Evolutionary conservation across 371 early-diverging fungal species (phyloP).

Genomic region (Rhizopus stolonifer): DNA sequence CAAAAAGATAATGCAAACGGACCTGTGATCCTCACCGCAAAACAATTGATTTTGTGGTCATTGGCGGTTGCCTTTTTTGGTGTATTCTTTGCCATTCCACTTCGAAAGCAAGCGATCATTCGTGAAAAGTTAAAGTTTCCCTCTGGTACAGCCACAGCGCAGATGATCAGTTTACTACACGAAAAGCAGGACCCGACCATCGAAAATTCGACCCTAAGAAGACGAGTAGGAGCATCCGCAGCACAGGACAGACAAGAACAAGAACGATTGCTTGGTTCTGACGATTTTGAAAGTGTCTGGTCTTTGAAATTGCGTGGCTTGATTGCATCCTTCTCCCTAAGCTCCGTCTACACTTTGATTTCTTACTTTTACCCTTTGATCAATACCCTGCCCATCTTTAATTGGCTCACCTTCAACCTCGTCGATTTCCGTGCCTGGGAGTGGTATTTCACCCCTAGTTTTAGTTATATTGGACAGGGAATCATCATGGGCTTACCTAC

Average conservation of each 20-base stretch:
- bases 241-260: not conserved
- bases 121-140: slow-evolving; percentile 83
- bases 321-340: slow-evolving; percentile 55
- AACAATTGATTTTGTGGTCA: slow-evolving; percentile 73
- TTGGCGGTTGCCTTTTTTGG: slow-evolving; percentile 87
- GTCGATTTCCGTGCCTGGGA: slow-evolving; percentile 59
- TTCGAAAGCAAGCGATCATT: slow-evolving; percentile 78
- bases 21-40: slow-evolving; percentile 43
- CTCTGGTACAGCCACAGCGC: slow-evolving; percentile 85
- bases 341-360: slow-evolving; percentile 64
- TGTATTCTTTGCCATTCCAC: slow-evolving; percentile 86
- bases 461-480: slow-evolving; percentile 81
- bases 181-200: slow-evolving; percentile 35
- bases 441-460: slow-evolving; percentile 77
- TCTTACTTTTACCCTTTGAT: slow-evolving; percentile 67
- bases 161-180: slow-evolving; percentile 81
- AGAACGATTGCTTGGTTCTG: not conserved
- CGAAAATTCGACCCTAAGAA: not conserved
- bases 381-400: slow-evolving; percentile 65
- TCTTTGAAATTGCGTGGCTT: slow-evolving; percentile 55
- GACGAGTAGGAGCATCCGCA: not conserved
- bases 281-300: slow-evolving; percentile 59
- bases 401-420: slow-evolving; percentile 51
- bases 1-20: slow-evolving; percentile 49
- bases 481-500: slow-evolving; percentile 78